Evolutionary conservation across 495 filamentous ascomycete species (phyloP).

Genomic region (Aspergillus incahuasiensis): DNA sequence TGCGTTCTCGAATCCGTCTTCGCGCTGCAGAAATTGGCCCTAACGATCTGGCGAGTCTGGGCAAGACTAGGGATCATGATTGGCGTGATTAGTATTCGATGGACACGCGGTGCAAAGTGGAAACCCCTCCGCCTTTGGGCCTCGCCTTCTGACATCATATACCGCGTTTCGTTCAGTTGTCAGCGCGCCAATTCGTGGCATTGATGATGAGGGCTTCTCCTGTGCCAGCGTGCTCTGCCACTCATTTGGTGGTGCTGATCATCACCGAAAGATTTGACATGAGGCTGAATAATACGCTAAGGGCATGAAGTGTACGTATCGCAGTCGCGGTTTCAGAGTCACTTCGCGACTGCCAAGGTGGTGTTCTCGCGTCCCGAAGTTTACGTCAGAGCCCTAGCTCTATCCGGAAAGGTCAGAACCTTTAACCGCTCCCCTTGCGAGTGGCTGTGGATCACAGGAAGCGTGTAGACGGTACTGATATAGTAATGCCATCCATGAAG

Average conservation of each 20-base stretch:
- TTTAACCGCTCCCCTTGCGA: neutral
- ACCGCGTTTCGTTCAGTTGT: neutral
- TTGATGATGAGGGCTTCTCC: neutral
- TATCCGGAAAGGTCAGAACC: neutral
- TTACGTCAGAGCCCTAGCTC: constrained; percentile 9
- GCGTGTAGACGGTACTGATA: no score
- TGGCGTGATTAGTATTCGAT: constrained; percentile 5
- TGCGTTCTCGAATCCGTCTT: constrained; percentile 9
- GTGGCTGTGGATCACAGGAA: no score
- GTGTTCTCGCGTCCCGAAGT: neutral
- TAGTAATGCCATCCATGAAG: no score
- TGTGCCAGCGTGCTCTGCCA: neutral
- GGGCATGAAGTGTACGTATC: no score
- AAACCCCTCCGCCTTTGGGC: constrained; percentile 15
- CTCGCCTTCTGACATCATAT: constrained; percentile 16
- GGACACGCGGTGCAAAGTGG: constrained; percentile 8
- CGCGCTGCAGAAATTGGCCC: neutral
- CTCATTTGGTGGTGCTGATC: neutral
- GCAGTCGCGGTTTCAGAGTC: neutral
- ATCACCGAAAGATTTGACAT: neutral
- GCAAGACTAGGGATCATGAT: constrained; percentile 4
- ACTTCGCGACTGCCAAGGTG: neutral
- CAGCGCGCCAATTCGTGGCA: neutral
- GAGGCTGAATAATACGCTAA: neutral
- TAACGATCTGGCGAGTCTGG: neutral